Evolutionary conservation across 805 yeast genomes (phyloP).

Genomic region (Cyberlindnera suaveolens): DNA sequence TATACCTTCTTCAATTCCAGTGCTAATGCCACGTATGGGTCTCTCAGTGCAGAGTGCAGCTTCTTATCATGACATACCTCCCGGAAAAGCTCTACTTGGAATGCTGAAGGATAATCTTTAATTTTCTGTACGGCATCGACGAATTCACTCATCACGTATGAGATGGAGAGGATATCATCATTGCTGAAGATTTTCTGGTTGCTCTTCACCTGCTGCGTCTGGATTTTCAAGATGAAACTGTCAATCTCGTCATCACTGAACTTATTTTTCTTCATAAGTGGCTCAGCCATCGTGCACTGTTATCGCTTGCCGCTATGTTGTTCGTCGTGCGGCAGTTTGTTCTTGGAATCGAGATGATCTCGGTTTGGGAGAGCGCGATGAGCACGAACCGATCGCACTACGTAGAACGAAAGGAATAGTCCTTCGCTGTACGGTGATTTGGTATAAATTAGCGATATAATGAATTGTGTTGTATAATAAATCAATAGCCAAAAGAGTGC

Average conservation of each 20-base stretch:
- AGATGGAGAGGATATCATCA: constrained; percentile 1
- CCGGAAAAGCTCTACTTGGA: constrained; percentile 1
- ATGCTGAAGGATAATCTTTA: neutral
- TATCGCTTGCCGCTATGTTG: no score
- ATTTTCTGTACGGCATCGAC: constrained; percentile 2
- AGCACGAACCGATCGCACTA: no score
- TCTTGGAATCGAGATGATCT: no score
- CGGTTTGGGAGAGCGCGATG: no score
- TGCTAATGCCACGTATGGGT: constrained; percentile 3
- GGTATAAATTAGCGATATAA: no score
- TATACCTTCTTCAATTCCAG: constrained; percentile 5
- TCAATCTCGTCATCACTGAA: constrained; percentile 1
- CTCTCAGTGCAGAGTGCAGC: neutral
- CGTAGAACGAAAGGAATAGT: no score
- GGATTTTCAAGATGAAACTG: constrained; percentile 1
- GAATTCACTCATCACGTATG: neutral
- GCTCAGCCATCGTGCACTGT: neutral
- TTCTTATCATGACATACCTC: neutral
- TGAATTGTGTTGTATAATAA: neutral
- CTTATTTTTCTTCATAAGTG: neutral
- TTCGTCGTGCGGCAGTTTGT: no score
- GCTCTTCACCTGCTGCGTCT: neutral
- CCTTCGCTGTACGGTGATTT: no score
- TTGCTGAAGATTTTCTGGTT: constrained; percentile 1
- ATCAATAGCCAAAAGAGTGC: constrained; percentile 13